Conservation (phyloP, 495 filamentous ascomycete species). For the Aspergillus egyptiacus region DNA sequence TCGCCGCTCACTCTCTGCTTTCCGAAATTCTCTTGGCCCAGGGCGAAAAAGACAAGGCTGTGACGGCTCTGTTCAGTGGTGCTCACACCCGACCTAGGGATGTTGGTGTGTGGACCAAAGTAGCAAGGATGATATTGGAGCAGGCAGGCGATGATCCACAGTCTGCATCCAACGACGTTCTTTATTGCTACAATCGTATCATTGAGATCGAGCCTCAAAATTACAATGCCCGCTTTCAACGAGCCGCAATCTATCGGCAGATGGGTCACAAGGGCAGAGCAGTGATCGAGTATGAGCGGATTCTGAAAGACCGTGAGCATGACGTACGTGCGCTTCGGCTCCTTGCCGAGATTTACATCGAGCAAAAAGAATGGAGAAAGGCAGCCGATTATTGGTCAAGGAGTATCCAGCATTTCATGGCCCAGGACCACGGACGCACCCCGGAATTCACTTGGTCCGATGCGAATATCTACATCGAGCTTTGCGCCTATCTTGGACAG, state of each 20-base stretch:
- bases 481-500: conserved; percentile 58
- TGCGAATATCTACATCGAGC: conserved; percentile 74
- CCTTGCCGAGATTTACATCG: conserved; percentile 60
- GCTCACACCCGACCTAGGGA: conserved; percentile 67
- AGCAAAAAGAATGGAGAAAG: conserved; percentile 48
- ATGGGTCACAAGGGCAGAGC: conserved; percentile 52
- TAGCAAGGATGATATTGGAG: conserved; percentile 61
- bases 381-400: conserved; percentile 57
- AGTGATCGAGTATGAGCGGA: conserved; percentile 55
- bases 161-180: conserved; percentile 48
- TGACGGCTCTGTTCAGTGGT: conserved; percentile 63
- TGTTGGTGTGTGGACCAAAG: conserved; percentile 58
- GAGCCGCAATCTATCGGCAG: conserved; percentile 54
- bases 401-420: conserved; percentile 51
- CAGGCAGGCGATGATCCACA: conserved; percentile 48
- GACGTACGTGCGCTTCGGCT: conserved; percentile 56
- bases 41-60: conserved; percentile 59
- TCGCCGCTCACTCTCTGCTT: conserved; percentile 67
- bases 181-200: conserved; percentile 66
- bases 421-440: conserved; percentile 40
- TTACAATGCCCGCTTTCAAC: conserved; percentile 53
- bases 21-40: conserved; percentile 65
- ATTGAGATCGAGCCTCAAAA: conserved; percentile 55
- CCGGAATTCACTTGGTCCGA: conserved; percentile 73
- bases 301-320: conserved; percentile 53